Conservation (phyloP, 306 rosid genomes). For the Albizia julibrissin region DNA sequence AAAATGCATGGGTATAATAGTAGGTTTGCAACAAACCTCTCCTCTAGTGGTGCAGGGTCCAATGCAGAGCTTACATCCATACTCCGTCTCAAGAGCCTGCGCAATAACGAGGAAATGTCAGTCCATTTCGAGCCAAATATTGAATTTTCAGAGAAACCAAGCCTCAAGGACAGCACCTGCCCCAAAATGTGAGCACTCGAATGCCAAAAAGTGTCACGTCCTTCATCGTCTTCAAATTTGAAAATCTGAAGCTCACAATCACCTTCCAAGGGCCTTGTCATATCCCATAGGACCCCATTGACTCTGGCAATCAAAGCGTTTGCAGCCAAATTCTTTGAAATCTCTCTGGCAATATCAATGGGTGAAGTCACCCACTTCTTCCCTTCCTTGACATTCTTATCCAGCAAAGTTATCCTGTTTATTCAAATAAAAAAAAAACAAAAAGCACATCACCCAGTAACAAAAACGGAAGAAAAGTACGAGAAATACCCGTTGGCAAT, state of each 20-base stretch:
- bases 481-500: not conserved
- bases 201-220: constrained; percentile 97
- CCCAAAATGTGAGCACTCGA: constrained; percentile 99
- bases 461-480: not conserved
- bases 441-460: not conserved
- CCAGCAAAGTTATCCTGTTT: constrained; percentile 56
- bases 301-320: constrained; percentile 83
- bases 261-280: constrained; percentile 72
- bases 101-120: constrained; percentile 16
- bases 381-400: constrained; percentile 69
- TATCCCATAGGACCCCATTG: constrained; percentile 89
- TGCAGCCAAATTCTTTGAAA: constrained; percentile 75
- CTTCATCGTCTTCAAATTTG: constrained; percentile 75
- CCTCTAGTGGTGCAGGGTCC: constrained; percentile 99
- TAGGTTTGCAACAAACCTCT: constrained; percentile 54
- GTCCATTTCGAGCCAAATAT: not conserved
- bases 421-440: not conserved
- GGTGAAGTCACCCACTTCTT: constrained; percentile 83
- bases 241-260: constrained; percentile 74
- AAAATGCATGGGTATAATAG: not conserved
- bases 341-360: constrained; percentile 71
- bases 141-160: not conserved
- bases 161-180: constrained; percentile 48
- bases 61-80: constrained; percentile 96
- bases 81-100: constrained; percentile 80